phyloP scores from a whole-genome alignment of 768 basidiomycete genomes.

The Mycena pura region DNA sequence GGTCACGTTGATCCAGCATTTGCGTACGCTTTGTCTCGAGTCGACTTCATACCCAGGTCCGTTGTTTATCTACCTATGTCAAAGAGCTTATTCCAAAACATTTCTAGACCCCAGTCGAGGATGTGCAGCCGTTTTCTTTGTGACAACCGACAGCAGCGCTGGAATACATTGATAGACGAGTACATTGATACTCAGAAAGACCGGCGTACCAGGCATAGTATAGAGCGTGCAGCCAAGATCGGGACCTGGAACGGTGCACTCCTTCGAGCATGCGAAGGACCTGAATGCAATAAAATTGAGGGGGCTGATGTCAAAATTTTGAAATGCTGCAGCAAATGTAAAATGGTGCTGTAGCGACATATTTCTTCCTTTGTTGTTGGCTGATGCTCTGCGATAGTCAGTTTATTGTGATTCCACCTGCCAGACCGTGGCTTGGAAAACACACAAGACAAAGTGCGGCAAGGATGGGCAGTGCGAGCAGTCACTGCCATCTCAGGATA shows the following conservation, averaged over 20 bases:
- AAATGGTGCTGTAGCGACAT: conserved; percentile 2
- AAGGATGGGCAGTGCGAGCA: conserved; percentile 3
- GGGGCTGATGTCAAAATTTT: not conserved
- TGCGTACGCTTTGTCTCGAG: not conserved
- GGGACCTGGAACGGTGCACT: conserved; percentile 12
- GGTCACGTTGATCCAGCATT: conserved; percentile 11
- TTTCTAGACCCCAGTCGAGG: conserved; percentile 1
- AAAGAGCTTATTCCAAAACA: not conserved
- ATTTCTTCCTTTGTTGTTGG: not conserved
- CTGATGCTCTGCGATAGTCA: not conserved
- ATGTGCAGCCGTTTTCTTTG: not conserved
- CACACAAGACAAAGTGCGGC: conserved; percentile 1
- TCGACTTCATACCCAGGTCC: not conserved
- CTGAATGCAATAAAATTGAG: conserved; percentile 1
- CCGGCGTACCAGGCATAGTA: not conserved
- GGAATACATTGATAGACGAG: conserved; percentile 7
- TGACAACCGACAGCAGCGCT: not conserved
- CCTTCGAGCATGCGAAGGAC: conserved; percentile 8
- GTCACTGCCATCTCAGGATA: not conserved
- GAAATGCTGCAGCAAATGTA: conserved; percentile 3
- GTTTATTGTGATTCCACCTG: conserved; percentile 1
- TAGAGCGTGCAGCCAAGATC: conserved; percentile 12
- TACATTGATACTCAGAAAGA: conserved; percentile 6
- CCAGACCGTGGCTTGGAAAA: conserved; percentile 7
- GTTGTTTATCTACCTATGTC: not conserved